Conservation (phyloP, 345 rosid species). For the Melastoma malabathricum region DNA sequence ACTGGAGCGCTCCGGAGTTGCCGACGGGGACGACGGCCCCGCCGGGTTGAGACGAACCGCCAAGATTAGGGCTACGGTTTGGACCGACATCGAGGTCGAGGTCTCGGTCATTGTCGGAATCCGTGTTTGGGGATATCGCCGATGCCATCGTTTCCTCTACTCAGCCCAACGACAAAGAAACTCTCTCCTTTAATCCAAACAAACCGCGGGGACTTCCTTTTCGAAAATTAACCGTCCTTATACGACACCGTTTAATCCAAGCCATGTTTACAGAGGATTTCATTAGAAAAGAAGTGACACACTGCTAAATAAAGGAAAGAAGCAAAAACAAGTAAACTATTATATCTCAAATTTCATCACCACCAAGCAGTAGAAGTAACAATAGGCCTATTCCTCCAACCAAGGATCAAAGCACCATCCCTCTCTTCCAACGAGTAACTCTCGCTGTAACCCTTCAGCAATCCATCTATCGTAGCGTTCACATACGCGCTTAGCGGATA, state of each 20-base stretch:
- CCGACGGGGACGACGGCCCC: slow-evolving; percentile 25
- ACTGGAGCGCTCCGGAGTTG: slow-evolving; percentile 22
- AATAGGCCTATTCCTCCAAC: slow-evolving; percentile 74
- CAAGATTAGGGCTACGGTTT: slow-evolving; percentile 16
- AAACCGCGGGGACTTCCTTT: not conserved
- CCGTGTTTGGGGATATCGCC: slow-evolving; percentile 18
- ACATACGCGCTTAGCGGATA: slow-evolving; percentile 56
- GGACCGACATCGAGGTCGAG: slow-evolving; percentile 15
- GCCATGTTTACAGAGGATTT: too few species aligned
- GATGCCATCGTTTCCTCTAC: slow-evolving; percentile 21
- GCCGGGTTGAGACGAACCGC: slow-evolving; percentile 3
- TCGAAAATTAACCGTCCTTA: too few species aligned
- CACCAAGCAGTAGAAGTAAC: slow-evolving; percentile 81
- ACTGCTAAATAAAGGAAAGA: too few species aligned
- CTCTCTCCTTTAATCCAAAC: too few species aligned
- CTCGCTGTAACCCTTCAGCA: slow-evolving; percentile 48
- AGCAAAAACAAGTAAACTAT: too few species aligned
- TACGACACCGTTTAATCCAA: not conserved
- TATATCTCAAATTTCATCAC: slow-evolving; percentile 14
- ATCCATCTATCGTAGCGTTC: slow-evolving; percentile 56
- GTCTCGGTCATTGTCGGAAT: slow-evolving; percentile 9
- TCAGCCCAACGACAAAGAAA: too few species aligned
- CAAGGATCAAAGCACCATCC: slow-evolving; percentile 69
- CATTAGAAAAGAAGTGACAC: too few species aligned
- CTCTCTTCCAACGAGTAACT: slow-evolving; percentile 66